Conservation (phyloP, 208 protist species). For the Blastocrithidia nonstop region DNA sequence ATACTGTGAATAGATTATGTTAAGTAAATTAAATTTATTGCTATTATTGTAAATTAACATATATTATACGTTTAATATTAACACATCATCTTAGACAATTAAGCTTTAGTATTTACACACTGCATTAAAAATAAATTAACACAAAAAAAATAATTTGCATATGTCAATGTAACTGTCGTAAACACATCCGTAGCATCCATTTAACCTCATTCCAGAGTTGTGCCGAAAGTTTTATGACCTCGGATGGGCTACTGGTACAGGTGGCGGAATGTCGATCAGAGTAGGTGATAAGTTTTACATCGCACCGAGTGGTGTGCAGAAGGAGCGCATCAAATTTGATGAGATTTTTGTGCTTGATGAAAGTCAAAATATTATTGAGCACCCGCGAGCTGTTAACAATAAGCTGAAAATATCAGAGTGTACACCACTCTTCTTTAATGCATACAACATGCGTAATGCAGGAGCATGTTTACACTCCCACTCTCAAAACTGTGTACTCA, state of each 20-base stretch:
- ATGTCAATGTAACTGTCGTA: constrained; percentile 21
- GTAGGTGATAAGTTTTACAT: constrained; percentile 73
- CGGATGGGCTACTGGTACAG: constrained; percentile 93
- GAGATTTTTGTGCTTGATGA: constrained; percentile 88
- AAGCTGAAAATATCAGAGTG: constrained; percentile 82
- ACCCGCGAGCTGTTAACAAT: constrained; percentile 14
- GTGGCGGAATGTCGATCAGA: constrained; percentile 88
- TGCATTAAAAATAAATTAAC: constrained; percentile 4
- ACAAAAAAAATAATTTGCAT: constrained; percentile 3
- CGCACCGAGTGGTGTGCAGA: constrained; percentile 90
- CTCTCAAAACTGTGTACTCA: constrained; percentile 61
- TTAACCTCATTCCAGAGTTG: constrained; percentile 86
- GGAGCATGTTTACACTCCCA: constrained; percentile 91
- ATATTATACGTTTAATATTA: too few species aligned
- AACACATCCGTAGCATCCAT: constrained; percentile 52
- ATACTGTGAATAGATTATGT: too few species aligned
- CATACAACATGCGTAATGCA: constrained; percentile 68
- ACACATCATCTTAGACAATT: too few species aligned
- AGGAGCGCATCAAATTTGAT: constrained; percentile 82
- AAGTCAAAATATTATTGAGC: constrained; percentile 25
- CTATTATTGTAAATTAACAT: too few species aligned
- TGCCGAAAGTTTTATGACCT: constrained; percentile 84
- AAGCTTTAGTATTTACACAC: too few species aligned
- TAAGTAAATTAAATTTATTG: too few species aligned
- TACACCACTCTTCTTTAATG: constrained; percentile 90